phyloP scores from a whole-genome alignment of 352 stramenopile species.

The Pseudoperonospora humuli region DNA sequence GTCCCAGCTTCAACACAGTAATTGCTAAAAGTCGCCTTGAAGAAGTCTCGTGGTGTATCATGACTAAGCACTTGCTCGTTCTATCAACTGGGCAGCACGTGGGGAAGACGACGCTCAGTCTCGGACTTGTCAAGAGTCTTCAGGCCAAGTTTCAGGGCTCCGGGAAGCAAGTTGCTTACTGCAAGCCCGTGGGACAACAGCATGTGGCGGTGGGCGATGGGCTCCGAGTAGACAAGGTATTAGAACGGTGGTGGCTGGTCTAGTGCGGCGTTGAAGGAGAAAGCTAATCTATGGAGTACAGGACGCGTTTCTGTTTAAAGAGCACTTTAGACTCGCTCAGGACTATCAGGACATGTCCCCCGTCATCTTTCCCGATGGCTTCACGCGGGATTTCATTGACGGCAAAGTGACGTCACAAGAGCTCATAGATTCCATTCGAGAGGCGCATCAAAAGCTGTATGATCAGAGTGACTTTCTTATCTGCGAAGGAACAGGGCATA shows the following conservation, averaged over 20 bases:
- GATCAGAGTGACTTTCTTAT: conserved; percentile 89
- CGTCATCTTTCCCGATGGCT: conserved; percentile 94
- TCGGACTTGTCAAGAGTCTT: conserved; percentile 92
- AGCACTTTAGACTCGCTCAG: conserved; percentile 94
- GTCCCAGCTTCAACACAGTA: no score
- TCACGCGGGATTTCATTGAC: conserved; percentile 96
- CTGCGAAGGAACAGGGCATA: conserved; percentile 92
- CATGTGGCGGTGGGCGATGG: conserved; percentile 76
- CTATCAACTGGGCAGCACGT: conserved; percentile 94
- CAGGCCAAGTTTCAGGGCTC: conserved; percentile 82
- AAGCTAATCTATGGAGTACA: no score
- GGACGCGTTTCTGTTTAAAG: conserved; percentile 93
- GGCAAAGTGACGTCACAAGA: conserved; percentile 87
- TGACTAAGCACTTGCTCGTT: conserved; percentile 76
- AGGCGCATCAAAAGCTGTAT: conserved; percentile 74
- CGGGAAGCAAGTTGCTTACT: conserved; percentile 79
- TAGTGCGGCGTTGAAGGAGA: no score
- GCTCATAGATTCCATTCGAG: conserved; percentile 72
- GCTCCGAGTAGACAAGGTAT: conserved; percentile 85
- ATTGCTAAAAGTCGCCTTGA: no score
- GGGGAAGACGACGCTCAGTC: conserved; percentile 94
- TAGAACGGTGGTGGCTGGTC: neutral
- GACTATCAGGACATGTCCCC: conserved; percentile 96
- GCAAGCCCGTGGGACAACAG: conserved; percentile 95
- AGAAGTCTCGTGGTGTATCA: no score